These are phyloP conservation scores for Stephanocyclus meneghinianus DNA, from an alignment of 352 stramenopile genomes.

Conservation along the genomic window DNA sequence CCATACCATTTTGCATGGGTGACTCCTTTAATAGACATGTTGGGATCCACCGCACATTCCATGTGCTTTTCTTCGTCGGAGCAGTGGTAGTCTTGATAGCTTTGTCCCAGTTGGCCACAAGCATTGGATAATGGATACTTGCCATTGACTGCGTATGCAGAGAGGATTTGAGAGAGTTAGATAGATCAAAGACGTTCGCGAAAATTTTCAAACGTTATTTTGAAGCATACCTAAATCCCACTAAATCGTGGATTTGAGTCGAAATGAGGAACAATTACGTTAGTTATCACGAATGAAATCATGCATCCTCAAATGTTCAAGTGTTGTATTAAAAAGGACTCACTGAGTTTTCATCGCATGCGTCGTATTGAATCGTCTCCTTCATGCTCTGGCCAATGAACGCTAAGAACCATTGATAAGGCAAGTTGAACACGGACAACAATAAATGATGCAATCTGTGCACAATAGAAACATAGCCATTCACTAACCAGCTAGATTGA, in stretches of 20 bases:
- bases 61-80: slow-evolving; percentile 39
- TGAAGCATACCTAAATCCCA: slow-evolving; percentile 39
- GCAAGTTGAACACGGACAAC: neutral
- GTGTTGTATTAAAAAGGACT: slow-evolving; percentile 1
- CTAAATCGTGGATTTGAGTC: neutral
- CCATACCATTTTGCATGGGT: slow-evolving; percentile 36
- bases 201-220: neutral
- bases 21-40: slow-evolving; percentile 47
- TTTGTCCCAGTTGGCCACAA: slow-evolving; percentile 46
- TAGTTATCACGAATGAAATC: neutral
- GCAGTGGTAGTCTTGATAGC: slow-evolving; percentile 49
- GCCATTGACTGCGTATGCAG: slow-evolving; percentile 8
- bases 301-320: neutral
- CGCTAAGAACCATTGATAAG: neutral
- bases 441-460: neutral
- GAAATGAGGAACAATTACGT: neutral
- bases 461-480: neutral
- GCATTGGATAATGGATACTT: slow-evolving; percentile 49
- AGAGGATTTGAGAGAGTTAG: neutral
- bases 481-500: slow-evolving; percentile 33
- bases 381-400: slow-evolving; percentile 56
- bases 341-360: slow-evolving; percentile 40
- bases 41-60: slow-evolving; percentile 44
- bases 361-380: slow-evolving; percentile 53
- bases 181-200: neutral